These are phyloP conservation scores for Penicillium sp. DNA, from an alignment of 2,329 filamentous ascomycete genomes.

Conservation along the genomic window DNA sequence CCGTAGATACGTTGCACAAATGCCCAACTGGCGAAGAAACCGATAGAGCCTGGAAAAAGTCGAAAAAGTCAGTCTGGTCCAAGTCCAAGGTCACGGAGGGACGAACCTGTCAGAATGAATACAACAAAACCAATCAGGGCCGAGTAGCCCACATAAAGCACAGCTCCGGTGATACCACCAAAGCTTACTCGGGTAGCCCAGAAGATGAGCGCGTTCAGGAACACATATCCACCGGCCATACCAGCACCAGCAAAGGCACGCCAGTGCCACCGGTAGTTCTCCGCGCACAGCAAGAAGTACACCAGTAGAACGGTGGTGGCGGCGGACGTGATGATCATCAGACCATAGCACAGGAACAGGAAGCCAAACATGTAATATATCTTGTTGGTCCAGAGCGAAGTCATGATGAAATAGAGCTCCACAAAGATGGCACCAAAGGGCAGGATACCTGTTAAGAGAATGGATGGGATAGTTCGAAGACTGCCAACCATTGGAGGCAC, in stretches of 20 bases:
- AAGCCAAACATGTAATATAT: slow-evolving; percentile 99
- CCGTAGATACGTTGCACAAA: slow-evolving; percentile 93
- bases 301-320: slow-evolving; percentile 91
- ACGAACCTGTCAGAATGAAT: slow-evolving; percentile 89
- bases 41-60: slow-evolving; percentile 72
- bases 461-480: slow-evolving; percentile 81
- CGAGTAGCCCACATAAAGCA: slow-evolving; percentile 93
- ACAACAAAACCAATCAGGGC: slow-evolving; percentile 85
- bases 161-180: slow-evolving; percentile 78
- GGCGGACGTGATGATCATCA: slow-evolving; percentile 95
- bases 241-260: slow-evolving; percentile 88
- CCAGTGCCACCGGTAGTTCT: slow-evolving; percentile 99
- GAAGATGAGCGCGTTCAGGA: slow-evolving; percentile 86
- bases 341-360: slow-evolving; percentile 92
- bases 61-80: neutral
- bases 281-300: slow-evolving; percentile 92
- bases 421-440: slow-evolving; percentile 98
- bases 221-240: slow-evolving; percentile 88
- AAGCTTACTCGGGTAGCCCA: slow-evolving; percentile 87
- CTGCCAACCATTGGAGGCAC: slow-evolving; percentile 84
- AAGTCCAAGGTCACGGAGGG: neutral
- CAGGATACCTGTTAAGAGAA: slow-evolving; percentile 86
- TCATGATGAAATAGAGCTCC: slow-evolving; percentile 99
- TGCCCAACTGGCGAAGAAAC: slow-evolving; percentile 91
- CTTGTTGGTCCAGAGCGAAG: slow-evolving; percentile 95